These are phyloP conservation scores for Syzygium aromaticum DNA, from an alignment of 345 rosid species.

Conservation along the genomic window DNA sequence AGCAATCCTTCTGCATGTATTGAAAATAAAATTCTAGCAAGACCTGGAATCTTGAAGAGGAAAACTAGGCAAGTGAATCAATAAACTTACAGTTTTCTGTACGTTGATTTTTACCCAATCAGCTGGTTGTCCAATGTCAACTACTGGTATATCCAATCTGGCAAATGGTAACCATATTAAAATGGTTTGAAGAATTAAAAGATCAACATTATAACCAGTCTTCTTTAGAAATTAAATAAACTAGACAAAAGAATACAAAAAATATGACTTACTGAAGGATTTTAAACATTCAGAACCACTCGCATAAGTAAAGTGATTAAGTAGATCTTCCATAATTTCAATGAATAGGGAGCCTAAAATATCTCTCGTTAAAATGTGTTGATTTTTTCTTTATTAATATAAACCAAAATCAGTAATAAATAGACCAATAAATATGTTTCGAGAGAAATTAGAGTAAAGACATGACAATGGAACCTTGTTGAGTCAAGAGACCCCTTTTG, in stretches of 20 bases:
- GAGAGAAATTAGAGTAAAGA: background rate
- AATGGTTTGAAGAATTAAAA: background rate
- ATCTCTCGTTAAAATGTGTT: background rate
- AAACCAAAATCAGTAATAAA: background rate
- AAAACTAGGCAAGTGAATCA: background rate
- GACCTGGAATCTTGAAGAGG: background rate
- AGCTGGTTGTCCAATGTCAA: conserved; percentile 55
- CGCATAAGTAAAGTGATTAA: background rate
- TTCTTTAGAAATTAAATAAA: background rate
- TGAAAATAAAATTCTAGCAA: background rate
- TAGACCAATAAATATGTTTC: background rate
- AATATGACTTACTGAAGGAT: background rate
- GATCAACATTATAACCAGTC: background rate
- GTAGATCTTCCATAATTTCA: background rate
- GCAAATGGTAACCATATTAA: background rate
- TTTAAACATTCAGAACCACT: background rate
- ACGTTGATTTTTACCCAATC: conserved; percentile 77
- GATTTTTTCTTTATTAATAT: background rate
- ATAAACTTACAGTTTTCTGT: conserved; percentile 46
- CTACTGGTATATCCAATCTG: conserved; percentile 44
- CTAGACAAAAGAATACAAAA: background rate
- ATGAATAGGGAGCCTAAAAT: background rate
- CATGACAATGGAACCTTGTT: background rate
- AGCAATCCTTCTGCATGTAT: conserved; percentile 47
- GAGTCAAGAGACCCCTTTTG: background rate